phyloP scores from a whole-genome alignment of 371 early-diverging fungal species.

The Mycotypha africana region DNA sequence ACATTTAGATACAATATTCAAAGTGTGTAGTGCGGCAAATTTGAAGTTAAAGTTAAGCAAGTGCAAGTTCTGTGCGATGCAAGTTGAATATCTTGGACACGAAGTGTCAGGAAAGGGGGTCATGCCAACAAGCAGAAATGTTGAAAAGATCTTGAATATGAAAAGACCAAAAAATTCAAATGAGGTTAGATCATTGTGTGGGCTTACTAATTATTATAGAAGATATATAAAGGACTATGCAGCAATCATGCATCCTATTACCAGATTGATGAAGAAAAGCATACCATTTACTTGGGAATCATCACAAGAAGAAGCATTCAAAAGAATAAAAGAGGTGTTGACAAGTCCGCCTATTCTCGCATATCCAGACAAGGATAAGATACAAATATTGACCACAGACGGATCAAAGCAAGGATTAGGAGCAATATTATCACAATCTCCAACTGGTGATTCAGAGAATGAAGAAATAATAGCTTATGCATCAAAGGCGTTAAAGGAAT shows the following conservation, averaged over 20 bases:
- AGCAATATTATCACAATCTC: slow-evolving; percentile 27
- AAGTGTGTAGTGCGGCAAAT: slow-evolving; percentile 18
- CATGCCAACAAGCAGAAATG: slow-evolving; percentile 12
- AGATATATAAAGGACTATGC: slow-evolving; percentile 11
- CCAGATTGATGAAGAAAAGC: slow-evolving; percentile 4
- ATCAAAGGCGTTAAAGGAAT: slow-evolving; percentile 4
- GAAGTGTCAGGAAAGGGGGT: slow-evolving; percentile 25
- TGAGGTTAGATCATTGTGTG: slow-evolving; percentile 20
- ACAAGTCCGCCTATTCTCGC: slow-evolving; percentile 16
- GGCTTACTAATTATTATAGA: slow-evolving; percentile 20
- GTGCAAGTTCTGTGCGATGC: slow-evolving; percentile 32
- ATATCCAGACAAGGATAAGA: slow-evolving; percentile 17
- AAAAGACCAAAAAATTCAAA: slow-evolving; percentile 18
- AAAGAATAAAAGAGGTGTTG: slow-evolving; percentile 10
- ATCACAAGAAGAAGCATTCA: slow-evolving; percentile 17
- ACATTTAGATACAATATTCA: slow-evolving; percentile 30
- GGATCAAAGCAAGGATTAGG: slow-evolving; percentile 29
- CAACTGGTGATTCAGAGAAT: slow-evolving; percentile 8
- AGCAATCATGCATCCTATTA: slow-evolving; percentile 6
- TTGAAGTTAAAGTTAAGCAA: slow-evolving; percentile 41
- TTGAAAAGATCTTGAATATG: slow-evolving; percentile 20
- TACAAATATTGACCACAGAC: slow-evolving; percentile 29
- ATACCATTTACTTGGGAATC: slow-evolving; percentile 11
- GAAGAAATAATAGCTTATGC: slow-evolving; percentile 18
- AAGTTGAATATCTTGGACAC: slow-evolving; percentile 40